These are phyloP conservation scores for Paracorniculantispora psalliotae DNA, from an alignment of 2,329 filamentous ascomycete genomes.

Conservation along the genomic window DNA sequence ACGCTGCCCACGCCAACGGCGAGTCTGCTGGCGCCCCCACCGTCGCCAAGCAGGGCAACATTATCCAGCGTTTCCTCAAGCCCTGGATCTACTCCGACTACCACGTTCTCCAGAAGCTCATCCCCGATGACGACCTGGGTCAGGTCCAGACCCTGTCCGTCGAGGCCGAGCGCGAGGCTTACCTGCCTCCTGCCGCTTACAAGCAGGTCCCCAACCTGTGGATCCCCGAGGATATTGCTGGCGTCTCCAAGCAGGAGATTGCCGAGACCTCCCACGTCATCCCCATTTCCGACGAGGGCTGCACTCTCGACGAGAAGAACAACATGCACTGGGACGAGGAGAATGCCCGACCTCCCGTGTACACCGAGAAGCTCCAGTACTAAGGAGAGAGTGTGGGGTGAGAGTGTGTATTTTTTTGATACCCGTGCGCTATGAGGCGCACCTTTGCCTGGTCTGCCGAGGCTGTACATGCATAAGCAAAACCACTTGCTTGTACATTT, in stretches of 20 bases:
- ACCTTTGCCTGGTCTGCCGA: background rate
- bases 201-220: conserved; percentile 61
- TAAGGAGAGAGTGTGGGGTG: conserved; percentile 20
- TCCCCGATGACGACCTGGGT: conserved; percentile 51
- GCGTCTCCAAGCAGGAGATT: conserved; percentile 68
- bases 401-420: conserved; percentile 10
- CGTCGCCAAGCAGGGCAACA: conserved; percentile 39
- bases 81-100: conserved; percentile 76
- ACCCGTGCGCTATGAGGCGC: conserved; percentile 12
- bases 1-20: conserved; percentile 22
- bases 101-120: conserved; percentile 61
- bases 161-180: conserved; percentile 61
- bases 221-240: conserved; percentile 67
- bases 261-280: conserved; percentile 61
- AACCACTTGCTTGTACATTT: conserved; percentile 1
- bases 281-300: conserved; percentile 67
- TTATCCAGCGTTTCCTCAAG: conserved; percentile 60
- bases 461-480: background rate
- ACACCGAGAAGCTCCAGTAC: conserved; percentile 41
- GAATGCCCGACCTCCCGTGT: conserved; percentile 38
- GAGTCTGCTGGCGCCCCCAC: conserved; percentile 22
- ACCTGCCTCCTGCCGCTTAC: conserved; percentile 65
- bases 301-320: conserved; percentile 62
- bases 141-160: conserved; percentile 54
- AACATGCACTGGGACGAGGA: conserved; percentile 38